These are phyloP conservation scores for Colletotrichum sansevieriae DNA, from an alignment of 2,329 filamentous ascomycete genomes.

Conservation along the genomic window DNA sequence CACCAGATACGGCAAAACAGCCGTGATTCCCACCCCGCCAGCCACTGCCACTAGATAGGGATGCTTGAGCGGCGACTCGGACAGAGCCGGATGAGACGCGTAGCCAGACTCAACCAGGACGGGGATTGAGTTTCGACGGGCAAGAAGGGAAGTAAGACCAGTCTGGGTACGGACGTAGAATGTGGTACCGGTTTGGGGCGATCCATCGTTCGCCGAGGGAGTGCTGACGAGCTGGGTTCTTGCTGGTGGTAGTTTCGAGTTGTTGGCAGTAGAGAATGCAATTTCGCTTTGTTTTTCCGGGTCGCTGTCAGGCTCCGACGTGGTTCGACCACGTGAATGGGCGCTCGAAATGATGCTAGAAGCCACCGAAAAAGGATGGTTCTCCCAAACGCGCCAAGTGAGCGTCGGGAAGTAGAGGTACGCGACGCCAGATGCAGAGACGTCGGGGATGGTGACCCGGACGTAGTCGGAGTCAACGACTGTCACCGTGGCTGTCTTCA, in stretches of 20 bases:
- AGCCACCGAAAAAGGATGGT: conserved; percentile 52
- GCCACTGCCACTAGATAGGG: conserved; percentile 48
- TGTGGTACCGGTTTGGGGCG: too few species aligned
- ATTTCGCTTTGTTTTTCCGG: too few species aligned
- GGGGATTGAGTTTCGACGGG: conserved; percentile 37
- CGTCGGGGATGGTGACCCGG: conserved; percentile 48
- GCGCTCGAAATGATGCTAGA: background rate
- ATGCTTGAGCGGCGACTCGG: conserved; percentile 4
- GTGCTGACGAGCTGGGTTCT: too few species aligned
- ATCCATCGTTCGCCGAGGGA: too few species aligned
- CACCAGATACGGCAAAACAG: conserved; percentile 43
- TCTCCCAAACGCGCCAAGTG: conserved; percentile 54
- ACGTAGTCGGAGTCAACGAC: conserved; percentile 49
- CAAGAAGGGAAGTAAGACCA: background rate
- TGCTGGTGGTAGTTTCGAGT: too few species aligned
- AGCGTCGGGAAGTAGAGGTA: conserved; percentile 54
- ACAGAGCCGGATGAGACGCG: conserved; percentile 44
- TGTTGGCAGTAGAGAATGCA: too few species aligned
- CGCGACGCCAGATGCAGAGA: conserved; percentile 46
- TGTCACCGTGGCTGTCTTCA: conserved; percentile 44
- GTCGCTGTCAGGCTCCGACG: too few species aligned
- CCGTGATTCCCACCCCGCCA: conserved; percentile 50
- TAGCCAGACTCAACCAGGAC: conserved; percentile 49
- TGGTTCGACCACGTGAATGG: too few species aligned
- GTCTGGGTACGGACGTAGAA: too few species aligned